Evolutionary conservation across 164 flowering plant genomes (phyloP).

Genomic region (Brasenia schreberi): DNA sequence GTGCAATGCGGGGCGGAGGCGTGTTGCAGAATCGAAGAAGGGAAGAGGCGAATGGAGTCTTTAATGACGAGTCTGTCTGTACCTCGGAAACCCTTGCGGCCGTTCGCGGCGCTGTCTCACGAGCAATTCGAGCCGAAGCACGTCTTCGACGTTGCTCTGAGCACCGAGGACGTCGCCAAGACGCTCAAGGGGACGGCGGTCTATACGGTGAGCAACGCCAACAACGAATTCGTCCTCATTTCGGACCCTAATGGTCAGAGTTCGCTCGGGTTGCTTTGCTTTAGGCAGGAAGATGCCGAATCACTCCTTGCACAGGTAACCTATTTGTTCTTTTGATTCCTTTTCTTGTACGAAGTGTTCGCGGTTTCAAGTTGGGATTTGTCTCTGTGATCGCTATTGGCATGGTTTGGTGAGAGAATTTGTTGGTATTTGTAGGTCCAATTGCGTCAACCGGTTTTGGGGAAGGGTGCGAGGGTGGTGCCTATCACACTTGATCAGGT

Average conservation of each 20-base stretch:
- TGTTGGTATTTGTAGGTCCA: constrained; percentile 31
- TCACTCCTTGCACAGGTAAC: constrained; percentile 82
- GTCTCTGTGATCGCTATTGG: not conserved
- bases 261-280: constrained; percentile 82
- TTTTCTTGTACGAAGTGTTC: not conserved
- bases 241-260: constrained; percentile 67
- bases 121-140: constrained; percentile 20
- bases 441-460: constrained; percentile 42
- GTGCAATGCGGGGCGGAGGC: not conserved
- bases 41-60: not conserved
- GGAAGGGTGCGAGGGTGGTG: constrained; percentile 64
- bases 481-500: constrained; percentile 96
- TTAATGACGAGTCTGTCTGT: constrained; percentile 1
- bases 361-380: not conserved
- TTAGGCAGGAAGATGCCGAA: constrained; percentile 83
- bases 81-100: constrained; percentile 4
- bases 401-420: not conserved
- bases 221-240: constrained; percentile 82
- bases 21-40: constrained; percentile 1
- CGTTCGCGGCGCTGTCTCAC: constrained; percentile 15
- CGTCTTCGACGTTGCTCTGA: constrained; percentile 29
- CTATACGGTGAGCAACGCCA: constrained; percentile 75
- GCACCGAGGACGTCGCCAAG: constrained; percentile 53
- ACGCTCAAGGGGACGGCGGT: constrained; percentile 73
- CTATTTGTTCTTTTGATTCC: not conserved